These are phyloP conservation scores for Pseudocohnilembus persalinus DNA, from an alignment of 169 alveolate species.

Conservation along the genomic window DNA sequence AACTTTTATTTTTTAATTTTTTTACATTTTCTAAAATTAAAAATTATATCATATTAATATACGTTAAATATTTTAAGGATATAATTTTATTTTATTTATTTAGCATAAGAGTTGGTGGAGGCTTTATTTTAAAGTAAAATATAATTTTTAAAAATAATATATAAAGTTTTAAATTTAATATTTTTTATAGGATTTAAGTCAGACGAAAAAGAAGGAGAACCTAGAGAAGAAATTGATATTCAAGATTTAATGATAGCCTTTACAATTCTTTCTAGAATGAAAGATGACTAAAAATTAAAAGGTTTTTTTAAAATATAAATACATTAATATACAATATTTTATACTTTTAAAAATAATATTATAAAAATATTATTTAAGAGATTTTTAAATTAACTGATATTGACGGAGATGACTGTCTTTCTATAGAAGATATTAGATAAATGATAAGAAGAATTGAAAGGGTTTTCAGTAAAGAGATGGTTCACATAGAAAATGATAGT, in stretches of 20 bases:
- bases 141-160: too few species aligned
- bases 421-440: constrained; percentile 20
- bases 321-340: not conserved
- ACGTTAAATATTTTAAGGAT: not conserved
- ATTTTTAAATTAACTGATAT: constrained; percentile 25
- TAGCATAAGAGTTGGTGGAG: not conserved
- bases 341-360: not conserved
- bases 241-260: constrained; percentile 19
- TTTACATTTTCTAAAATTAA: too few species aligned
- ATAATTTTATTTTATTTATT: too few species aligned
- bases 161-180: too few species aligned
- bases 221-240: constrained; percentile 18
- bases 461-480: not conserved
- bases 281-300: constrained; percentile 14
- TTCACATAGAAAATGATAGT: constrained; percentile 8
- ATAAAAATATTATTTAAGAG: constrained; percentile 2
- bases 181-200: not conserved
- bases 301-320: not conserved
- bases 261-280: constrained; percentile 24
- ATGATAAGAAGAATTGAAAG: constrained; percentile 31
- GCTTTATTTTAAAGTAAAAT: not conserved
- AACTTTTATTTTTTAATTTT: too few species aligned
- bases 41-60: too few species aligned
- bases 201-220: not conserved
- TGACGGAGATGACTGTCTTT: constrained; percentile 27